A percentile compares a stretch with the other conserved stretches of the same genome.
These are phyloP conservation scores for Russula griseocarnosa DNA, from an alignment of 768 basidiomycete species.

Conservation along the genomic window DNA sequence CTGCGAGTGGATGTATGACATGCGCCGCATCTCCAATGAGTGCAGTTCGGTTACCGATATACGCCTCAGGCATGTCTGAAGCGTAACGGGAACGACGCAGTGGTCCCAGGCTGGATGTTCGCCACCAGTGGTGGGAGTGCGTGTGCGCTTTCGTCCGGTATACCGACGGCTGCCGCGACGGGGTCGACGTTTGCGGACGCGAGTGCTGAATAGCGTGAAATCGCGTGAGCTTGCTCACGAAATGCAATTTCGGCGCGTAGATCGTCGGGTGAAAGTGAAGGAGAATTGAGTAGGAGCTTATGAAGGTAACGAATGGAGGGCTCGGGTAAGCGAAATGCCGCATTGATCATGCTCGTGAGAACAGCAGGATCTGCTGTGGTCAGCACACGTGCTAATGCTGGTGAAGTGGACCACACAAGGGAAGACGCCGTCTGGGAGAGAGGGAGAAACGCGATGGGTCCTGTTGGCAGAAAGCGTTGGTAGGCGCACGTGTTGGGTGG, in stretches of 20 bases:
- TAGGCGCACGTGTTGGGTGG: slow-evolving; percentile 76
- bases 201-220: slow-evolving; percentile 60
- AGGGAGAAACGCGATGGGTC: slow-evolving; percentile 93
- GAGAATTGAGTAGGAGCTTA: slow-evolving; percentile 53
- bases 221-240: slow-evolving; percentile 68
- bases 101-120: slow-evolving; percentile 62
- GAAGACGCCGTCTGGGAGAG: slow-evolving; percentile 75
- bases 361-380: slow-evolving; percentile 60
- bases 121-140: slow-evolving; percentile 70
- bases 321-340: slow-evolving; percentile 81
- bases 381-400: slow-evolving; percentile 67
- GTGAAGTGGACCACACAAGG: slow-evolving; percentile 91
- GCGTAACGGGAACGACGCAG: slow-evolving; percentile 87
- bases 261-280: slow-evolving; percentile 46
- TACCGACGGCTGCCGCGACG: slow-evolving; percentile 37
- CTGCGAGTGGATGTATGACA: slow-evolving; percentile 90
- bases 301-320: slow-evolving; percentile 68
- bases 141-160: slow-evolving; percentile 60
- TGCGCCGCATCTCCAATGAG: slow-evolving; percentile 97
- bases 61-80: slow-evolving; percentile 83
- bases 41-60: slow-evolving; percentile 84
- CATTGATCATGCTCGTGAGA: slow-evolving; percentile 76
- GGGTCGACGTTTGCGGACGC: slow-evolving; percentile 43
- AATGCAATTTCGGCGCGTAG: slow-evolving; percentile 63
- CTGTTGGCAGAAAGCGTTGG: slow-evolving; percentile 92